phyloP scores from a whole-genome alignment of 345 rosid genomes.

The Gossypium bickii region DNA sequence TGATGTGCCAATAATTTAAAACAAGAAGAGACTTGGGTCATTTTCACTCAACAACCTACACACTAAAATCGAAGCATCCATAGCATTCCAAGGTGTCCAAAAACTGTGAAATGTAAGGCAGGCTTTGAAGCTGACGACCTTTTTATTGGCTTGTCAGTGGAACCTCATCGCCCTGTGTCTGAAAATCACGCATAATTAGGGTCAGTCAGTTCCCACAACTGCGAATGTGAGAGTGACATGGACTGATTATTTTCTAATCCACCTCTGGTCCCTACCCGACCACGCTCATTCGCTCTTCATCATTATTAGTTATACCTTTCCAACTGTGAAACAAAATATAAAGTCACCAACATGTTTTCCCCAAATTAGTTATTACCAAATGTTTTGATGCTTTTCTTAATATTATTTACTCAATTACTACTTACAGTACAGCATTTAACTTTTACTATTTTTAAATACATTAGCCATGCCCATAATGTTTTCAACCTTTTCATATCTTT shows the following conservation, averaged over 20 bases:
- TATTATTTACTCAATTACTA: too few species aligned
- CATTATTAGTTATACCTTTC: not conserved
- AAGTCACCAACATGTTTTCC: too few species aligned
- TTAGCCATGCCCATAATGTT: too few species aligned
- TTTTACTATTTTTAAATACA: too few species aligned
- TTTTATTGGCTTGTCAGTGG: not conserved
- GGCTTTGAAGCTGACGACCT: not conserved
- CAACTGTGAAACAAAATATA: not conserved
- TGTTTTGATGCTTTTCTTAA: too few species aligned
- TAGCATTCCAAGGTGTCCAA: not conserved
- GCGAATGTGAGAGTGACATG: not conserved
- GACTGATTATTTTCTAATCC: not conserved
- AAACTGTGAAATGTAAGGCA: not conserved
- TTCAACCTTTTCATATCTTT: too few species aligned
- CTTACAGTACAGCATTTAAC: too few species aligned
- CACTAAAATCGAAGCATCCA: not conserved
- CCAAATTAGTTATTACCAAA: too few species aligned
- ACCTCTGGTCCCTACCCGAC: not conserved
- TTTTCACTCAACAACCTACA: conserved; percentile 4
- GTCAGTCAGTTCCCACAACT: not conserved
- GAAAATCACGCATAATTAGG: not conserved
- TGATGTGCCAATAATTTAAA: too few species aligned
- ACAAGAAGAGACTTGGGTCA: not conserved
- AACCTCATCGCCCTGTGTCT: not conserved
- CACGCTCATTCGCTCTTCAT: not conserved